Evolutionary conservation across 805 yeast genomes (phyloP).

Genomic region (Clavispora vitiphila): DNA sequence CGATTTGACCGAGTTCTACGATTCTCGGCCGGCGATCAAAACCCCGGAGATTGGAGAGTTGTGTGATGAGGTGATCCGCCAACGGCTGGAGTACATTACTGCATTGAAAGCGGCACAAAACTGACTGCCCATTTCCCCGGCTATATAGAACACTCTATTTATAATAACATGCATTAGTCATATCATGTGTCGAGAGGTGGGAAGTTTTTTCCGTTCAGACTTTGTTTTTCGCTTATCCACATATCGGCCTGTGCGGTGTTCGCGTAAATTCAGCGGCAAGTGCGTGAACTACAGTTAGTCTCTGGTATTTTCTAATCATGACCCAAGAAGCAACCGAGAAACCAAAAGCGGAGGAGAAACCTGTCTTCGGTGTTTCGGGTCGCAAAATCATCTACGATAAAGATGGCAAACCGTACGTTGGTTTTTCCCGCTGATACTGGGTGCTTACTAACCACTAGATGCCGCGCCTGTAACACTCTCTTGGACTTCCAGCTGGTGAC

Average conservation of each 20-base stretch:
- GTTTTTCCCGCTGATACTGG: slow-evolving; percentile 3
- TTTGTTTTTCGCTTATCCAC: neutral
- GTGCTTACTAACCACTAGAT: slow-evolving; percentile 34
- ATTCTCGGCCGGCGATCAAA: slow-evolving; percentile 57
- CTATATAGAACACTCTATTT: too few relatives aligned
- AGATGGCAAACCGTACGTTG: slow-evolving; percentile 87
- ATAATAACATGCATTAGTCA: too few relatives aligned
- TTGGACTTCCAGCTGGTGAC: slow-evolving; percentile 70
- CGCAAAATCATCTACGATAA: slow-evolving; percentile 71
- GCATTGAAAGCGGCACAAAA: slow-evolving; percentile 2
- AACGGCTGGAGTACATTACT: slow-evolving; percentile 13
- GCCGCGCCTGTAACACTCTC: slow-evolving; percentile 84
- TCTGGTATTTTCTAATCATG: neutral
- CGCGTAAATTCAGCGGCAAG: neutral
- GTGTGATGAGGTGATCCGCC: slow-evolving; percentile 45
- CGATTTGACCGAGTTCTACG: slow-evolving; percentile 65
- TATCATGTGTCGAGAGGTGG: too few relatives aligned
- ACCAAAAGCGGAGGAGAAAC: slow-evolving; percentile 18
- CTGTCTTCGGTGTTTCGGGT: slow-evolving; percentile 55
- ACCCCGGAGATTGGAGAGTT: slow-evolving; percentile 65
- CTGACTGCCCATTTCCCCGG: neutral
- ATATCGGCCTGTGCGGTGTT: neutral
- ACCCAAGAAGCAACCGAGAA: neutral
- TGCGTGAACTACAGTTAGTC: neutral
- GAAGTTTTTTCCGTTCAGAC: too few relatives aligned